Conservation (phyloP, 2,329 filamentous ascomycete genomes). For the Cercospora zeae-maydis region DNA sequence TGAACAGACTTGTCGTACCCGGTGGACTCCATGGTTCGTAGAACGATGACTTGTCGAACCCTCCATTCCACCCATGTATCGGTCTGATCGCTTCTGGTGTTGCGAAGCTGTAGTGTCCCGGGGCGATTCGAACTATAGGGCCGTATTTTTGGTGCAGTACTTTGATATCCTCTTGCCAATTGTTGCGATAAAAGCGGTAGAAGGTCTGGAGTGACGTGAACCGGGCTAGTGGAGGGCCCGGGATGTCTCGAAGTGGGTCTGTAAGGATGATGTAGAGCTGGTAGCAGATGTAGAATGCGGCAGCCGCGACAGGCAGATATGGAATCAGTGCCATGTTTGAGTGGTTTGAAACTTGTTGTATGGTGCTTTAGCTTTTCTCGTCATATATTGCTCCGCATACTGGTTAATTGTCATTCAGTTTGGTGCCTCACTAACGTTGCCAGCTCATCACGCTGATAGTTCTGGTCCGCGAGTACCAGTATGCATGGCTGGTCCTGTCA, state of each 20-base stretch:
- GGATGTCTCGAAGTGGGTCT: constrained; percentile 14
- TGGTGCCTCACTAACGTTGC: neutral
- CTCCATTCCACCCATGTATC: constrained; percentile 13
- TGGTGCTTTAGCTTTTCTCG: neutral
- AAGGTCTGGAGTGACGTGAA: constrained; percentile 17
- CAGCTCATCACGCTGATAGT: constrained; percentile 7
- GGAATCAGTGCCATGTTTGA: constrained; percentile 2
- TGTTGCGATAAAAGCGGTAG: constrained; percentile 13
- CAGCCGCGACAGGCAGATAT: neutral
- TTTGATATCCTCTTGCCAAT: constrained; percentile 15
- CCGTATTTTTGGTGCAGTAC: constrained; percentile 62
- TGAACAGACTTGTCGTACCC: constrained; percentile 14
- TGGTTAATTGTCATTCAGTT: neutral
- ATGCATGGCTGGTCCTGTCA: constrained; percentile 5
- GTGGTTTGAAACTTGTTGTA: neutral
- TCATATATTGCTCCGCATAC: neutral
- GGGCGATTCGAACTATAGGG: constrained; percentile 67
- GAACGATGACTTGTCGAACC: constrained; percentile 32
- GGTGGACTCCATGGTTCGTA: constrained; percentile 16
- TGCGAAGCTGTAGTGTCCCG: constrained; percentile 68
- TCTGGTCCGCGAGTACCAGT: constrained; percentile 3
- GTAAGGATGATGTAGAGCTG: constrained; percentile 3
- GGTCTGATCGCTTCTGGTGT: constrained; percentile 61
- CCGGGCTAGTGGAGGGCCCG: constrained; percentile 17
- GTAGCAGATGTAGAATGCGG: constrained; percentile 1